Evolutionary conservation across 2,329 filamentous ascomycete species (phyloP).

Genomic region (Lasiodiplodia theobromae): DNA sequence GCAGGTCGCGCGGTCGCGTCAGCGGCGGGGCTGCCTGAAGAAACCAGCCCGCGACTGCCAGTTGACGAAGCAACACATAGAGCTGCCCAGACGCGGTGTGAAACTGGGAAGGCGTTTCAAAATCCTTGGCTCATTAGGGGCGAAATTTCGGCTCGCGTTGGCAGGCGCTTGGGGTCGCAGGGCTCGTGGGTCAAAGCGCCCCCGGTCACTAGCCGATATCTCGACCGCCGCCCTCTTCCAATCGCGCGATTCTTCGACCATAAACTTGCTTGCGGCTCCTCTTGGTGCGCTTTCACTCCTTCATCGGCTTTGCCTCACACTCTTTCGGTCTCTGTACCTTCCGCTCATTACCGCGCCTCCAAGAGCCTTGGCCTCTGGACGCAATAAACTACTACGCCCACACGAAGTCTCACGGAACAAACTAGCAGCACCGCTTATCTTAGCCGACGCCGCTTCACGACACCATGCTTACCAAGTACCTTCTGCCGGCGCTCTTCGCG

Average conservation of each 20-base stretch:
- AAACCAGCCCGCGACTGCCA: slow-evolving; percentile 1
- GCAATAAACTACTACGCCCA: background rate
- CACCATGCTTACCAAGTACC: slow-evolving; percentile 25
- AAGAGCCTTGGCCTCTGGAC: slow-evolving; percentile 22
- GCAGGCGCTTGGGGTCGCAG: slow-evolving; percentile 18
- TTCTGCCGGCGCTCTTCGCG: slow-evolving; percentile 37
- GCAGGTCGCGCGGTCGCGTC: background rate
- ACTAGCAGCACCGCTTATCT: slow-evolving; percentile 22
- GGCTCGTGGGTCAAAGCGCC: slow-evolving; percentile 15
- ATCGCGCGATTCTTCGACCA: slow-evolving; percentile 15
- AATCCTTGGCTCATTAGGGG: slow-evolving; percentile 29
- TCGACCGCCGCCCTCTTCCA: slow-evolving; percentile 20
- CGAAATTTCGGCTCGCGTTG: slow-evolving; percentile 25
- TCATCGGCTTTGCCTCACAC: slow-evolving; percentile 24
- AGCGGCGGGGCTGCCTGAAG: background rate
- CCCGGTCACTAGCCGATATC: slow-evolving; percentile 19
- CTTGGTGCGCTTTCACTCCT: slow-evolving; percentile 17
- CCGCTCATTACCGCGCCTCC: slow-evolving; percentile 24
- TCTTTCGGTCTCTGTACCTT: slow-evolving; percentile 22
- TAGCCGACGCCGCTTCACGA: slow-evolving; percentile 5
- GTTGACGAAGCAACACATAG: slow-evolving; percentile 3
- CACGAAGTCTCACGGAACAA: slow-evolving; percentile 15
- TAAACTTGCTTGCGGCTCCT: slow-evolving; percentile 20
- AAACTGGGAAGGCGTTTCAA: slow-evolving; percentile 24
- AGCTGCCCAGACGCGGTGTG: slow-evolving; percentile 21